Evolutionary conservation across 495 filamentous ascomycete genomes (phyloP).

Genomic region (Tuber melanosporum): DNA sequence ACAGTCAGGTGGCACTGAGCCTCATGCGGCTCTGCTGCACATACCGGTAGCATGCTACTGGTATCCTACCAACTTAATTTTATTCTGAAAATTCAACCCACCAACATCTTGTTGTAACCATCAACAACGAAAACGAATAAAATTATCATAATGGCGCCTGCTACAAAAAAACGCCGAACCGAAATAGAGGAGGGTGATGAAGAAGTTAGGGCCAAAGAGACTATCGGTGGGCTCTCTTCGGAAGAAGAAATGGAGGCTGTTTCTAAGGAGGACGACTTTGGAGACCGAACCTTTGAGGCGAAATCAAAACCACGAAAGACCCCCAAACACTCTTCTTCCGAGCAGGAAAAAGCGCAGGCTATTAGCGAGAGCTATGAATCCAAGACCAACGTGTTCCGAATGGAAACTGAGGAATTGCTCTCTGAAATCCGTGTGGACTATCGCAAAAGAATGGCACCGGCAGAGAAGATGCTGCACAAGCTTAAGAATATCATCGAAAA

Average conservation of each 20-base stretch:
- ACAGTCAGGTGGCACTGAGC: slow-evolving; percentile 14
- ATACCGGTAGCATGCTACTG: too few relatives aligned
- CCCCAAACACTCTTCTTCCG: slow-evolving; percentile 10
- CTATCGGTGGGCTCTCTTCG: background rate
- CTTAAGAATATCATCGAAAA: slow-evolving; percentile 70
- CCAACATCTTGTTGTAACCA: background rate
- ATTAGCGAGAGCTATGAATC: slow-evolving; percentile 44
- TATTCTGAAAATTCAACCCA: background rate
- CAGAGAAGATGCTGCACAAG: slow-evolving; percentile 63
- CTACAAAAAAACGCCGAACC: slow-evolving; percentile 40
- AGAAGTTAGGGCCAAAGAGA: background rate
- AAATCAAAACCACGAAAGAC: slow-evolving; percentile 19
- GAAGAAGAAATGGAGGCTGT: slow-evolving; percentile 13
- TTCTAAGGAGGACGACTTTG: slow-evolving; percentile 9
- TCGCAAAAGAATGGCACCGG: slow-evolving; percentile 54
- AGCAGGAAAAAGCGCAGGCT: slow-evolving; percentile 33
- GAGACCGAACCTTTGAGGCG: background rate
- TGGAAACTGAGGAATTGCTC: slow-evolving; percentile 81
- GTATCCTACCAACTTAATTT: background rate
- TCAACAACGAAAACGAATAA: slow-evolving; percentile 28
- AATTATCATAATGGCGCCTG: slow-evolving; percentile 51
- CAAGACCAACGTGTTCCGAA: slow-evolving; percentile 71
- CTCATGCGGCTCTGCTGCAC: slow-evolving; percentile 10
- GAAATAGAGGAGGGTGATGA: background rate
- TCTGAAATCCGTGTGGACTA: slow-evolving; percentile 62